Evolutionary conservation across 2,329 filamentous ascomycete species (phyloP).

Genomic region (Orbilia brochopaga): DNA sequence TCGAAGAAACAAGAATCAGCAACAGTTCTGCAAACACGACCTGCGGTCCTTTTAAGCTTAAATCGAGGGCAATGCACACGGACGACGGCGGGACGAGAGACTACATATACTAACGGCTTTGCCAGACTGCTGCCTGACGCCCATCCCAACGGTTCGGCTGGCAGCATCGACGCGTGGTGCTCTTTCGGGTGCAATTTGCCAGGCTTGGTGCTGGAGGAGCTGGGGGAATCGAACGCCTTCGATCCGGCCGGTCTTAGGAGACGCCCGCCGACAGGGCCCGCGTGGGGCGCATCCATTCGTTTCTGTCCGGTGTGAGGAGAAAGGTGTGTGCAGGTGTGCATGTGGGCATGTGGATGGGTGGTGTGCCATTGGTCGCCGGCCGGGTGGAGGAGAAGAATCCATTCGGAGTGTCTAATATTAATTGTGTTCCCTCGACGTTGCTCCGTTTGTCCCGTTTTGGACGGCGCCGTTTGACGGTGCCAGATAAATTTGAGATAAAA

Average conservation of each 20-base stretch:
- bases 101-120: constrained; percentile 52
- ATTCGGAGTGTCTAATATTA: no score
- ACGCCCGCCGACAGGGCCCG: constrained; percentile 5
- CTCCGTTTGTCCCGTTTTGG: no score
- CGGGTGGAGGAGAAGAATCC: no score
- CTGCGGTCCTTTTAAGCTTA: constrained; percentile 51
- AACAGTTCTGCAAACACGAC: constrained; percentile 12
- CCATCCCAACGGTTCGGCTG: constrained; percentile 48
- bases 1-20: constrained; percentile 10
- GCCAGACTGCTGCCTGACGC: constrained; percentile 51
- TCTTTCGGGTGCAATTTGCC: constrained; percentile 36
- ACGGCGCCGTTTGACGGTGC: no score
- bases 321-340: no score
- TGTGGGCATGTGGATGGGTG: background rate
- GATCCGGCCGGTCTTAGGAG: constrained; percentile 27
- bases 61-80: constrained; percentile 42
- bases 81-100: constrained; percentile 49
- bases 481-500: no score
- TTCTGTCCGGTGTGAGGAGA: background rate
- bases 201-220: constrained; percentile 23
- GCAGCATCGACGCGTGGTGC: constrained; percentile 46
- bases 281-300: constrained; percentile 11
- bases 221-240: constrained; percentile 47
- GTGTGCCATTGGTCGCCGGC: background rate
- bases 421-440: no score